Percentiles rank a stretch among this genome's conserved stretches.
Conservation (phyloP, 2,329 filamentous ascomycete species). For the Alternaria consortialis region DNA sequence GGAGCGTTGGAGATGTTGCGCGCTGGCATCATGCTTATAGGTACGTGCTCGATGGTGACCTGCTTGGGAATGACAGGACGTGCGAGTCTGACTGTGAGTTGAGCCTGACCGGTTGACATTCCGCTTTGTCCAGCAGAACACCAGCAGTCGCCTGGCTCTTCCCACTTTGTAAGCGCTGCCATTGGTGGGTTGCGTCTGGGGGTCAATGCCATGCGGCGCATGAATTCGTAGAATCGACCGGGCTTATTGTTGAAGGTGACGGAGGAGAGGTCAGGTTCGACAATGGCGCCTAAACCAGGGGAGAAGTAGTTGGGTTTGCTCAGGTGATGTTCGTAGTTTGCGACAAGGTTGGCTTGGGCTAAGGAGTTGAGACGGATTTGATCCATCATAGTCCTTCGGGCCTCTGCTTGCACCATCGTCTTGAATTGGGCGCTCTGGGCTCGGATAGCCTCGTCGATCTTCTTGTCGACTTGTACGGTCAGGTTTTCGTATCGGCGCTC, state of each 20-base stretch:
- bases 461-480: constrained; percentile 34
- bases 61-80: constrained; percentile 50
- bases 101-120: constrained; percentile 64
- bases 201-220: constrained; percentile 26
- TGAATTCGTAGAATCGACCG: constrained; percentile 8
- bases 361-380: constrained; percentile 42
- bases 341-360: constrained; percentile 43
- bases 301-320: constrained; percentile 76
- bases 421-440: constrained; percentile 28
- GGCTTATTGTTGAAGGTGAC: constrained; percentile 49
- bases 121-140: constrained; percentile 66
- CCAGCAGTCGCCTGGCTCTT: constrained; percentile 87
- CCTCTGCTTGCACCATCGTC: constrained; percentile 27
- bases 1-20: constrained; percentile 55
- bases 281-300: constrained; percentile 68
- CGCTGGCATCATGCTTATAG: constrained; percentile 45
- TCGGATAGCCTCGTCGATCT: constrained; percentile 31
- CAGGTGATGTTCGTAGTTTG: constrained; percentile 45
- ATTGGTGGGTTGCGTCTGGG: constrained; percentile 52
- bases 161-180: constrained; percentile 74
- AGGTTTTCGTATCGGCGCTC: constrained; percentile 32
- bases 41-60: constrained; percentile 59
- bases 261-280: constrained; percentile 70
- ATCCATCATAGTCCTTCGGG: constrained; percentile 45
- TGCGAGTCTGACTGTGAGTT: constrained; percentile 66